Evolutionary conservation across 169 alveolate species (phyloP).

Genomic region (Perkinsus olseni): DNA sequence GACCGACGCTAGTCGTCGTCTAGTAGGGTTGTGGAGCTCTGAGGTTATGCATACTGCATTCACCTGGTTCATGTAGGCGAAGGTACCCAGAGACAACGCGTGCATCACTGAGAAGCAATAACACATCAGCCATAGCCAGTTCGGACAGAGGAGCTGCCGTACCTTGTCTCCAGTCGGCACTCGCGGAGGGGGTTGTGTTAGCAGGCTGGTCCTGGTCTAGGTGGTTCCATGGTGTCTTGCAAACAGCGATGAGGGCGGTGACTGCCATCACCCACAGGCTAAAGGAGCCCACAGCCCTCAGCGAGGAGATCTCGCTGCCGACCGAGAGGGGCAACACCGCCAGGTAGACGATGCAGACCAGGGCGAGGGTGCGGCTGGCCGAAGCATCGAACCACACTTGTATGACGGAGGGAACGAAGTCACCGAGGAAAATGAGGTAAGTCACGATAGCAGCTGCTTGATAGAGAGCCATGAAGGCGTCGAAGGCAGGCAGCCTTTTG

Average conservation of each 20-base stretch:
- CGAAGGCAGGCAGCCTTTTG: neutral
- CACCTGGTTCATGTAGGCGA: neutral
- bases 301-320: neutral
- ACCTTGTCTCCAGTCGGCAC: neutral
- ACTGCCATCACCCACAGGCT: neutral
- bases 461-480: neutral
- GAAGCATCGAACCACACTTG: neutral
- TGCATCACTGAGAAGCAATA: neutral
- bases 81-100: neutral
- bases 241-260: neutral
- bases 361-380: neutral
- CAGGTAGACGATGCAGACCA: neutral
- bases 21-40: neutral
- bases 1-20: neutral
- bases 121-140: neutral
- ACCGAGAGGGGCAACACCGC: neutral
- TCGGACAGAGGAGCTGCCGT: no score
- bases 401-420: neutral
- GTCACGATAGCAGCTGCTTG: neutral
- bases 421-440: neutral
- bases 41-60: neutral
- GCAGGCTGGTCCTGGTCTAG: neutral
- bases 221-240: neutral
- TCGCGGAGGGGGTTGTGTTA: neutral
- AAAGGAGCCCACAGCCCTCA: neutral